These are phyloP conservation scores for Phaeoacremonium minimum DNA, from an alignment of 2,329 filamentous ascomycete genomes.

Conservation along the genomic window DNA sequence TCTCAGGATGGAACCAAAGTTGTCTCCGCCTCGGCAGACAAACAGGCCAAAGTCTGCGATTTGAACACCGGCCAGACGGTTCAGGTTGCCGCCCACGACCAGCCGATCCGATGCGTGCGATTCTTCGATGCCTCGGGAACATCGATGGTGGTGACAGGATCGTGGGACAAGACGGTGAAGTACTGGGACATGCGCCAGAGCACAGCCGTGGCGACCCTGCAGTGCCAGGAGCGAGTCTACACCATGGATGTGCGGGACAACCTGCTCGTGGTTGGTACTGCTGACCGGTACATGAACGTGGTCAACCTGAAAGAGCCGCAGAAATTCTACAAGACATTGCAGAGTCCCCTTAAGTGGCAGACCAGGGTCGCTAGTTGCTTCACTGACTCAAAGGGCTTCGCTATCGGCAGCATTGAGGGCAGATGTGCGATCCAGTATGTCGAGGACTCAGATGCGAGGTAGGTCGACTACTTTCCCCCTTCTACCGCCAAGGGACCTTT, in stretches of 20 bases:
- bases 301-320: conserved; percentile 84
- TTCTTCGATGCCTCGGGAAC: conserved; percentile 71
- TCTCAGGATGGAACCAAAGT: conserved; percentile 83
- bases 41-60: conserved; percentile 84
- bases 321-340: conserved; percentile 92
- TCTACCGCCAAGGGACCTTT: neutral
- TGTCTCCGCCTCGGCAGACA: conserved; percentile 84
- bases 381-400: conserved; percentile 84
- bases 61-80: conserved; percentile 62
- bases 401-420: conserved; percentile 93
- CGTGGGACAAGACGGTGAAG: conserved; percentile 86
- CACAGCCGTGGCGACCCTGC: conserved; percentile 60
- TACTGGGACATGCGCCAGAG: conserved; percentile 78
- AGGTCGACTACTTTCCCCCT: conserved; percentile 18
- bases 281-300: conserved; percentile 94
- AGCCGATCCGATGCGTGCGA: conserved; percentile 72
- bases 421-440: conserved; percentile 98
- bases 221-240: conserved; percentile 77
- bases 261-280: conserved; percentile 85
- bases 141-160: conserved; percentile 86
- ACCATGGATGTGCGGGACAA: conserved; percentile 88
- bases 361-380: conserved; percentile 95
- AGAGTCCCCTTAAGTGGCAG: conserved; percentile 97
- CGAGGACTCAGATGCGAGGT: conserved; percentile 86
- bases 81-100: conserved; percentile 81